Percentiles rank a stretch among this genome's conserved stretches.
Conservation (phyloP, 148 eudicot species). For the Drosera capensis region DNA sequence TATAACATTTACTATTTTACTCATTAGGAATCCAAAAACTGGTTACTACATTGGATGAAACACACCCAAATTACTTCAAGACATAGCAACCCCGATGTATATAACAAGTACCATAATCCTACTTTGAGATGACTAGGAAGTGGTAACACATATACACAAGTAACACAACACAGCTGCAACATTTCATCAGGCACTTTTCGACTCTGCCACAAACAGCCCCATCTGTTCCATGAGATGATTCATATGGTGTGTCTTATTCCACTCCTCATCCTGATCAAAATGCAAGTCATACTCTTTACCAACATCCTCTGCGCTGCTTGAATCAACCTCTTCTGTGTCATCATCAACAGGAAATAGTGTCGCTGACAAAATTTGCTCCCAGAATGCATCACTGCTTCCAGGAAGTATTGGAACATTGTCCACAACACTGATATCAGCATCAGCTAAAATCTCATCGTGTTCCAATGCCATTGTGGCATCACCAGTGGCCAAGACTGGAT, state of each 20-base stretch:
- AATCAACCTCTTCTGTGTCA: constrained; percentile 29
- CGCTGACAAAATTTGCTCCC: constrained; percentile 75
- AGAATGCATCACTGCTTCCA: constrained; percentile 62
- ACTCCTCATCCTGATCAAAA: background rate
- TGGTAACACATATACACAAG: too few species aligned
- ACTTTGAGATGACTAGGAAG: too few species aligned
- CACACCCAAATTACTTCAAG: too few species aligned
- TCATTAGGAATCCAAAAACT: too few species aligned
- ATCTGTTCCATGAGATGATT: constrained; percentile 9
- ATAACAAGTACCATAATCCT: too few species aligned
- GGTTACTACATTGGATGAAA: too few species aligned
- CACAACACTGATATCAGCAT: constrained; percentile 25
- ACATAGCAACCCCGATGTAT: too few species aligned
- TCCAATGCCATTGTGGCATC: constrained; percentile 18
- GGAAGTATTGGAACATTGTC: constrained; percentile 50
- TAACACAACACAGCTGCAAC: too few species aligned
- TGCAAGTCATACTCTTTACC: background rate
- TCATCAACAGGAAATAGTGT: constrained; percentile 32
- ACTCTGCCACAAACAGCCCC: constrained; percentile 6
- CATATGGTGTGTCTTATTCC: constrained; percentile 6
- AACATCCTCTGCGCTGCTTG: constrained; percentile 15
- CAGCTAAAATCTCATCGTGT: constrained; percentile 21
- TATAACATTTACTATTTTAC: too few species aligned
- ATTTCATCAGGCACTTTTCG: background rate
- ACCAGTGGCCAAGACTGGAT: constrained; percentile 15